Percentiles rank a stretch among this genome's conserved stretches.
Evolutionary conservation across 768 basidiomycete genomes (phyloP).

Genomic region (Suillus variegatus): DNA sequence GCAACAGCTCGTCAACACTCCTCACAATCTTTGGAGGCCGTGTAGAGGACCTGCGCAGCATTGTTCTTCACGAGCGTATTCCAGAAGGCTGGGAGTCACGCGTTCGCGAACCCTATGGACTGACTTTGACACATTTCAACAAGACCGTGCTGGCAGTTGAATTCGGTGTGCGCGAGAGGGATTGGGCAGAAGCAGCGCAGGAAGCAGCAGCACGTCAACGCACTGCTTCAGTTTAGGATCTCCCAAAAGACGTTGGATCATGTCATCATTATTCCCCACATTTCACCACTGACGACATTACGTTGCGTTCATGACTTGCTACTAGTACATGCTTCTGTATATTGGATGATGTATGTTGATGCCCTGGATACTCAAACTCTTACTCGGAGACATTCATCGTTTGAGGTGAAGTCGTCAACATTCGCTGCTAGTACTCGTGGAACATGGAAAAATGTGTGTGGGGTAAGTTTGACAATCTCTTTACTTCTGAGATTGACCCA

Average conservation of each 20-base stretch:
- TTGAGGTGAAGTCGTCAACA: neutral
- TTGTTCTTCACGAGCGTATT: constrained; percentile 69
- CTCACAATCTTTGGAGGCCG: constrained; percentile 70
- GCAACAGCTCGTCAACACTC: constrained; percentile 61
- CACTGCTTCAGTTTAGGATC: neutral
- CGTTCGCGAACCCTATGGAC: constrained; percentile 50
- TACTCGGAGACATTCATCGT: neutral
- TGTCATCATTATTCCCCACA: neutral
- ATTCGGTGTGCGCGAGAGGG: constrained; percentile 18
- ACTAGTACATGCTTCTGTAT: neutral
- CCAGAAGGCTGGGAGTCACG: constrained; percentile 73
- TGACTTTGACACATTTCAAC: constrained; percentile 65
- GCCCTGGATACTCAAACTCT: neutral
- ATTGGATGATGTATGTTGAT: neutral
- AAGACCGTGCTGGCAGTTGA: constrained; percentile 27
- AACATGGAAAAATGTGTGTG: neutral
- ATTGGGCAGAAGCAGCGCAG: constrained; percentile 17
- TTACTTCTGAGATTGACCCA: neutral
- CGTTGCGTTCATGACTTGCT: neutral
- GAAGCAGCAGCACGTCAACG: neutral
- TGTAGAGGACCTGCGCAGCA: constrained; percentile 50
- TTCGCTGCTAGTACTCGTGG: neutral
- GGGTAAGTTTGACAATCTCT: neutral
- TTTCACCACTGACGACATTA: neutral
- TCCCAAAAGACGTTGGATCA: neutral